Base-by-base conservation (phyloP, 2,329 filamentous ascomycete species). In the Paraphaeosphaeria sporulosa region DNA sequence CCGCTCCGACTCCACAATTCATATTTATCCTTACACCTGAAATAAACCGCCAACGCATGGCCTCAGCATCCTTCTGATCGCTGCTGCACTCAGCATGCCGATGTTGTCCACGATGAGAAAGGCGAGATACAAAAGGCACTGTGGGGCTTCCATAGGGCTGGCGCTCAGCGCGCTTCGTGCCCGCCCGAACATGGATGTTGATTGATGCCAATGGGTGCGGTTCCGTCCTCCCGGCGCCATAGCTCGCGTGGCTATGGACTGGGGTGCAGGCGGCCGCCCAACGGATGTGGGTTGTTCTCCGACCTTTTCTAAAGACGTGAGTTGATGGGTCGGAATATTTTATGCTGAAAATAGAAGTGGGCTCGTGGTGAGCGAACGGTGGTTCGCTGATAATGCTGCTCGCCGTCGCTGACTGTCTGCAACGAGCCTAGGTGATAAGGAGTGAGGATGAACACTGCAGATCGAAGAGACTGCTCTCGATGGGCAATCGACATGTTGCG, bases 121-220 rank as follows among this genome's bases (percentile, higher is more conserved):
- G 60, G 6, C 15, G n/a, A n/a, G n/a, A n/a, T n/a, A n/a, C n/a
- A 44, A 5, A 36, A 40, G 60, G 6, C 15, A 44, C 60, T 57
- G 51, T 61, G 49, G 25, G 46, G 17, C 17, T 2, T 55, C 46
- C 30, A 38, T 65, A 67, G 58, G 65, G 65, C 65, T 65, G 65
- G 60, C 60, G 58, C 50, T 53, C 47, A 47, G 55, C 59, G 59
- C 61, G 60, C 52, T 51, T 55, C 60, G 55, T 57, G 36, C 46
- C 60, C 40, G 56, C 12, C n/a, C 58, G 40, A 19, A 55, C 32
- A 48, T 12, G 57, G 19, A 19, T 21, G 53, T 64, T 59, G 52
- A 64, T 59, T 44, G n/a, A 32, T 25, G 51, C 34, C 52, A 63
- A 62, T 8, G 57, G 30, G 30, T 32, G 30, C 30, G 10, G 30